phyloP scores from a whole-genome alignment of 306 rosid species.

The Vachellia pachyceras region DNA sequence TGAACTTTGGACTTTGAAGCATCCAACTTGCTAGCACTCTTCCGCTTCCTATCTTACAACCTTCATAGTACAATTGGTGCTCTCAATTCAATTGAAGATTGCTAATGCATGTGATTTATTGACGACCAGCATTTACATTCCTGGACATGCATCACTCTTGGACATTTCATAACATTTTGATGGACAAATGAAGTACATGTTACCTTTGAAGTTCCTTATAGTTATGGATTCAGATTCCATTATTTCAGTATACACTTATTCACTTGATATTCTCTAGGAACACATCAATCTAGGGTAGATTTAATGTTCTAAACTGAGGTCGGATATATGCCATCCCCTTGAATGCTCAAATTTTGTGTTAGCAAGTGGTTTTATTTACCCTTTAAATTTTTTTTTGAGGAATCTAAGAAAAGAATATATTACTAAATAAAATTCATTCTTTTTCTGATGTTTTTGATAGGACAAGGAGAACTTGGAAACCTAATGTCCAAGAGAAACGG shows the following conservation, averaged over 20 bases:
- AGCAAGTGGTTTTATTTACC: conserved; percentile 26
- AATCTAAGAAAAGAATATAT: too few relatives aligned
- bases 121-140: neutral
- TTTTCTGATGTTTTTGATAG: conserved; percentile 51
- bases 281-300: conserved; percentile 4
- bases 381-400: too few relatives aligned
- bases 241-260: conserved; percentile 14
- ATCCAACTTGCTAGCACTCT: neutral
- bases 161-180: conserved; percentile 15
- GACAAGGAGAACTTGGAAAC: conserved; percentile 90
- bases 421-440: conserved; percentile 33
- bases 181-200: neutral
- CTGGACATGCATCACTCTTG: conserved; percentile 1
- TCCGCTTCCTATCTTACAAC: conserved; percentile 10
- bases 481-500: too few relatives aligned
- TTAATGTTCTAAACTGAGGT: conserved; percentile 9
- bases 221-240: conserved; percentile 3
- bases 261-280: neutral
- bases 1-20: conserved; percentile 1
- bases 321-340: conserved; percentile 26
- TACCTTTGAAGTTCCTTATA: conserved; percentile 9
- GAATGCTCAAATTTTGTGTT: conserved; percentile 27
- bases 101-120: neutral
- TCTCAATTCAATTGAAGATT: conserved; percentile 23
- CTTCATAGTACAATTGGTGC: neutral